Base-by-base conservation (phyloP, 257 asterid species). In the Ballota nigra region DNA sequence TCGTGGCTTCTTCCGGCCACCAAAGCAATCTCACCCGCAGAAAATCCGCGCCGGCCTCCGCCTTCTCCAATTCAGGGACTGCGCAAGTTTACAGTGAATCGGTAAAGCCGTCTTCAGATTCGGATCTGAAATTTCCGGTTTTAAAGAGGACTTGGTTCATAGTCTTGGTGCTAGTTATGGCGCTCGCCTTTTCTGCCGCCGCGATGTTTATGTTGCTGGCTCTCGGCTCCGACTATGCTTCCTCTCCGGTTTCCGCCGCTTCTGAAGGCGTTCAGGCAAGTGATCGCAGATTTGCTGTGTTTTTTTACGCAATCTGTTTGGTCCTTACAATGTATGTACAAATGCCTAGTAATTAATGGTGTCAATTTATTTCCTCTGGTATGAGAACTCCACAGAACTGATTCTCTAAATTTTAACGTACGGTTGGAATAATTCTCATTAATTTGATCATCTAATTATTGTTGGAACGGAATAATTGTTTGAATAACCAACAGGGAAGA, bases 201-300 rank as follows among this genome's bases (percentile, higher is more conserved):
- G 98, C 96, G 2, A 82, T 89, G 24, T 78, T 87, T 33, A 80
- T 89, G 51, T 77, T 86, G 74, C 68, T 93, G 31, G 79, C 87
- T 60, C 85, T 89, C 20, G 94, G 86, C 70, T 86, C 92, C 53
- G 96, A 87, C 72, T 75, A 81, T 68, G 63, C 79, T 0, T 71
- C 87, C 4, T 33, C 79, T 19, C 87, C 96, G 28, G 96, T 86
- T 74, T 88, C 92, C 69, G 98, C 98, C 41, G 94, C 94, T 33
- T 82, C 96, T 0, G 97, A 89, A 82, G 98, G 97, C 78, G 97
- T 93, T 57, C 96, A 93, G 97, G 98, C 80, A 57, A 71, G 71
- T 60, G 24, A 55, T 62, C 45, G 0, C 58, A 33, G 70, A n/a
- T 69, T 62, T 51, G 33, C 15, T 29, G 20, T 62, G 6, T 40